Percentiles rank a stretch among this genome's conserved stretches.
Conservation (phyloP, 768 basidiomycete species). For the Saitozyma sp. region DNA sequence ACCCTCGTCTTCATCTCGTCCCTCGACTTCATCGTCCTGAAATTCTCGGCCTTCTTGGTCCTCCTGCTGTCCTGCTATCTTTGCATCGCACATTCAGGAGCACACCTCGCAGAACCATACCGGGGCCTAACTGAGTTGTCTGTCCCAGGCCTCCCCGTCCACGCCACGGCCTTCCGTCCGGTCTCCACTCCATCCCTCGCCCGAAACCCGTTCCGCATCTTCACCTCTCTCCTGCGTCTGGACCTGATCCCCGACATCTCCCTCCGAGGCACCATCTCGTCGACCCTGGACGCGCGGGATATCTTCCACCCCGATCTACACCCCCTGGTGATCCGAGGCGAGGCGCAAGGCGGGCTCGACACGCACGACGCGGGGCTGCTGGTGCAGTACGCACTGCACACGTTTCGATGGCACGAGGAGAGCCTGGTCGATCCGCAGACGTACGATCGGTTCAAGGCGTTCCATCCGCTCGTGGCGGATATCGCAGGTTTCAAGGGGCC, state of each 20-base stretch:
- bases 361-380: conserved; percentile 20
- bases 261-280: conserved; percentile 26
- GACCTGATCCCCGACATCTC: conserved; percentile 34
- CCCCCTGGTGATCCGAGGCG: conserved; percentile 27
- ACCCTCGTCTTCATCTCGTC: no score
- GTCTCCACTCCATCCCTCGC: conserved; percentile 24
- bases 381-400: conserved; percentile 35
- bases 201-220: conserved; percentile 46
- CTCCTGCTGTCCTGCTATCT: no score
- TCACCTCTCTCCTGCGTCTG: conserved; percentile 40
- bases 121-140: background rate
- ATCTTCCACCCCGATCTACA: conserved; percentile 35
- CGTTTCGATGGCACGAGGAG: conserved; percentile 44
- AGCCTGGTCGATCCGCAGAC: conserved; percentile 27
- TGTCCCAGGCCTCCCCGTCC: conserved; percentile 39
- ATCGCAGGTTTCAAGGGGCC: conserved; percentile 44
- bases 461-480: conserved; percentile 42
- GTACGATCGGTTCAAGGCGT: conserved; percentile 29
- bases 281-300: conserved; percentile 27
- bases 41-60: no score
- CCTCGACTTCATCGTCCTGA: no score
- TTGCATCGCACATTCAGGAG: no score
- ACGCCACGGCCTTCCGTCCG: conserved; percentile 48
- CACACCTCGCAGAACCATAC: no score
- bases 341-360: conserved; percentile 29